These are phyloP conservation scores for Chaetomium cochliodes DNA, from an alignment of 495 filamentous ascomycete genomes.

Conservation along the genomic window DNA sequence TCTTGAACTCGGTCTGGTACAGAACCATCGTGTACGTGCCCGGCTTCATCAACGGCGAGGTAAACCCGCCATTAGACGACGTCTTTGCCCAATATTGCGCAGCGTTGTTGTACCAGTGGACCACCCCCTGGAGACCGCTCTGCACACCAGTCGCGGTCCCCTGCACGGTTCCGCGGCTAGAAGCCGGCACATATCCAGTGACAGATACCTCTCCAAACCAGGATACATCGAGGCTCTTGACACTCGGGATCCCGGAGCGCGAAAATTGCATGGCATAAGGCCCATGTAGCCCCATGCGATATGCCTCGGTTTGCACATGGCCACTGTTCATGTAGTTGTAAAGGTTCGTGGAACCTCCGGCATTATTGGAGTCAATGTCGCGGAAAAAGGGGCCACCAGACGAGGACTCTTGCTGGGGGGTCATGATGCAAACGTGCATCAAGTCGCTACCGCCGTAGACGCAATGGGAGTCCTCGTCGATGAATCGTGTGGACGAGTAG, in stretches of 20 bases:
- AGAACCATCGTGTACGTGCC: slow-evolving; percentile 67
- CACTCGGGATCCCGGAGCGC: slow-evolving; percentile 54
- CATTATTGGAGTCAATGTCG: slow-evolving; percentile 66
- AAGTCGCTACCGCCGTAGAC: slow-evolving; percentile 48
- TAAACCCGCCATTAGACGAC: slow-evolving; percentile 53
- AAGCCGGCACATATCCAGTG: slow-evolving; percentile 56
- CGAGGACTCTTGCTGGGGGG: slow-evolving; percentile 51
- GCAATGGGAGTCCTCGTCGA: slow-evolving; percentile 65
- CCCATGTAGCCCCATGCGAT: slow-evolving; percentile 64
- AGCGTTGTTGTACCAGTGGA: slow-evolving; percentile 63
- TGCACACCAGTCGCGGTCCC: slow-evolving; percentile 55
- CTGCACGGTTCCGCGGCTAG: slow-evolving; percentile 56
- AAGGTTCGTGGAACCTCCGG: slow-evolving; percentile 54
- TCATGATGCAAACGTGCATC: slow-evolving; percentile 53
- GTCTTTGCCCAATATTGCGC: slow-evolving; percentile 67
- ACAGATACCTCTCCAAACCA: slow-evolving; percentile 60
- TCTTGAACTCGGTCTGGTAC: slow-evolving; percentile 62
- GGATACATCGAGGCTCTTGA: slow-evolving; percentile 51
- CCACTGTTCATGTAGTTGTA: slow-evolving; percentile 71
- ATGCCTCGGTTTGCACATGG: slow-evolving; percentile 62
- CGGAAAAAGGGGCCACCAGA: slow-evolving; percentile 62
- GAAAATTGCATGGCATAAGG: slow-evolving; percentile 64
- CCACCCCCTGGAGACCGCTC: slow-evolving; percentile 53
- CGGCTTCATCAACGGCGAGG: slow-evolving; percentile 64
- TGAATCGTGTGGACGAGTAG: slow-evolving; percentile 65